Percentiles rank a stretch among this genome's conserved stretches.
phyloP scores from a whole-genome alignment of 1,284 basidiomycete species.

The Baeospora myosura region DNA sequence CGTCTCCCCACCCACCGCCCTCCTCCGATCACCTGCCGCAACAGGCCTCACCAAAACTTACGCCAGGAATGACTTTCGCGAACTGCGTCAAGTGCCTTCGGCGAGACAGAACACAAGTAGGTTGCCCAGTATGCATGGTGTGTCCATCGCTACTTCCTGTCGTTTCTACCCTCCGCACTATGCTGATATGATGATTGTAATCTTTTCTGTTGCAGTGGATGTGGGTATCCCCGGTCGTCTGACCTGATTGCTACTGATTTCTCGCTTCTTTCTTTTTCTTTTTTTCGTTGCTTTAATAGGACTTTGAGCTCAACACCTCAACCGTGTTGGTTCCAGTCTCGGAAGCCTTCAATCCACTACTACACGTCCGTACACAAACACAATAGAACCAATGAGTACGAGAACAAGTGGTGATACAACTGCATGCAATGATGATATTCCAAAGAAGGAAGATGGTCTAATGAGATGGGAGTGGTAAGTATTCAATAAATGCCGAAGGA shows the following conservation, averaged over 20 bases:
- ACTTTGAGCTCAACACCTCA: constrained; percentile 16
- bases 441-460: constrained; percentile 1
- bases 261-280: constrained; percentile 5
- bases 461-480: constrained; percentile 10
- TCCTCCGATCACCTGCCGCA: constrained; percentile 64
- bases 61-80: constrained; percentile 67
- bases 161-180: constrained; percentile 1
- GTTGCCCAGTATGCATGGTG: constrained; percentile 76
- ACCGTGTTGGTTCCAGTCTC: constrained; percentile 14
- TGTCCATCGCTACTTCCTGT: constrained; percentile 24
- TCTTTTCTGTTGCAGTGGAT: constrained; percentile 28
- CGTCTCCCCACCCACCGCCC: constrained; percentile 61
- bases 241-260: constrained; percentile 21
- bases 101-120: constrained; percentile 74
- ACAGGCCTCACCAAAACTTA: constrained; percentile 79
- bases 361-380: constrained; percentile 10
- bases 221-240: constrained; percentile 33
- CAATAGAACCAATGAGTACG: constrained; percentile 3
- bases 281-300: constrained; percentile 14
- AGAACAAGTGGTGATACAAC: constrained; percentile 13
- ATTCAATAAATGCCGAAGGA: constrained; percentile 1
- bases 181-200: constrained; percentile 1
- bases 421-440: constrained; percentile 6
- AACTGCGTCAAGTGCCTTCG: constrained; percentile 56
- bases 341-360: constrained; percentile 14